These are phyloP conservation scores for Batkoa obscura DNA, from an alignment of 371 early-diverging fungal genomes.

Conservation along the genomic window DNA sequence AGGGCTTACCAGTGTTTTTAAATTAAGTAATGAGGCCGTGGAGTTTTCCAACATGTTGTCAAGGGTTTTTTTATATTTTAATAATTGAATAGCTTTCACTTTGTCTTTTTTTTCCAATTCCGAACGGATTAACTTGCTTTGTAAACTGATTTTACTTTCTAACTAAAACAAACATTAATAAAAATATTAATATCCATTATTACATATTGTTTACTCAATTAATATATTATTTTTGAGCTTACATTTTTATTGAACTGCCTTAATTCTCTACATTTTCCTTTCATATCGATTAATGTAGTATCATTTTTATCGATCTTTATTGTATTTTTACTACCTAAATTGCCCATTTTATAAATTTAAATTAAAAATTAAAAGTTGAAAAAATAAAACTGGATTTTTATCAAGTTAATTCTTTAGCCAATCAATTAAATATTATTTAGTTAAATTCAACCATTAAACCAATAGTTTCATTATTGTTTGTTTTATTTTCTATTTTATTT, in stretches of 20 bases:
- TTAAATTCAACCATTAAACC: too few relatives aligned
- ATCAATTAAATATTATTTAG: too few relatives aligned
- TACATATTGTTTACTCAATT: not conserved
- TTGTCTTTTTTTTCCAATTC: not conserved
- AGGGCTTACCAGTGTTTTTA: not conserved
- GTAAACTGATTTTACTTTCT: not conserved
- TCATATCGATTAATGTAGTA: slow-evolving; percentile 4
- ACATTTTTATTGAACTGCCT: not conserved
- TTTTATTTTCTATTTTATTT: too few relatives aligned
- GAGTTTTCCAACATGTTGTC: not conserved
- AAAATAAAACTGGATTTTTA: too few relatives aligned
- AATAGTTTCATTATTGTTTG: too few relatives aligned
- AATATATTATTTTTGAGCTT: not conserved
- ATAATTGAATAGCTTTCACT: not conserved
- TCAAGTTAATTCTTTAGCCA: too few relatives aligned
- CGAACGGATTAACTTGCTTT: not conserved
- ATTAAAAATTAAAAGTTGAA: not conserved
- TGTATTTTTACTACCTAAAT: not conserved
- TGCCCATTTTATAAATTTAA: not conserved
- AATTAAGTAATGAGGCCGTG: not conserved
- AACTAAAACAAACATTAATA: not conserved
- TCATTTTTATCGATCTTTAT: not conserved
- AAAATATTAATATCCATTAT: not conserved
- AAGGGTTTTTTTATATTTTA: slow-evolving; percentile 1
- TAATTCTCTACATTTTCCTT: not conserved